These are phyloP conservation scores for Beta corolliflora DNA, from an alignment of 179 eudicot species.

Conservation along the genomic window DNA sequence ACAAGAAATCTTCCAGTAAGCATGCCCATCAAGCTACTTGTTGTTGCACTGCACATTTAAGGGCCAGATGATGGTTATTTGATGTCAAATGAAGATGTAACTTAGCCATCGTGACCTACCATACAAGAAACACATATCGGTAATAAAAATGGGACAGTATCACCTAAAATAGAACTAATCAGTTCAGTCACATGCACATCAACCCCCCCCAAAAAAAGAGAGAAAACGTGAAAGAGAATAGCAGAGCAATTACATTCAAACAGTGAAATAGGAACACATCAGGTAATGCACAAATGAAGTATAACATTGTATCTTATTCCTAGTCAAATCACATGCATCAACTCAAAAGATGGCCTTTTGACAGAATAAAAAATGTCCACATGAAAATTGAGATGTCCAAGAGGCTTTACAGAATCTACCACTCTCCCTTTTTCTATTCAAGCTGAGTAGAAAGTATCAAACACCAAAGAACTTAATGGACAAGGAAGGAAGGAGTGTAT, in stretches of 20 bases:
- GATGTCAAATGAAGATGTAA: constrained; percentile 20
- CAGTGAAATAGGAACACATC: not conserved
- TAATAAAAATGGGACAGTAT: not conserved
- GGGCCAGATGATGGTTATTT: not conserved
- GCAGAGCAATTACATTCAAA: not conserved
- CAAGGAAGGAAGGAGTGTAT: constrained; percentile 15
- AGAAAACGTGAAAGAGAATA: not conserved
- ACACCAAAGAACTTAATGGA: not conserved
- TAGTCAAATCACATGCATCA: constrained; percentile 1
- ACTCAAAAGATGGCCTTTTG: not conserved
- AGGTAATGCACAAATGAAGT: not conserved
- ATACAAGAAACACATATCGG: not conserved
- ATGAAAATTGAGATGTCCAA: not conserved
- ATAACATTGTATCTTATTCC: not conserved
- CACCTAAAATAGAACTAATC: not conserved
- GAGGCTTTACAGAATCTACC: not conserved
- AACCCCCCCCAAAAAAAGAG: not conserved
- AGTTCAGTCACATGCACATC: not conserved
- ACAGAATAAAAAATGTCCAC: not conserved
- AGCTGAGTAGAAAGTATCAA: not conserved
- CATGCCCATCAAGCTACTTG: constrained; percentile 66
- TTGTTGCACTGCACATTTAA: constrained; percentile 55
- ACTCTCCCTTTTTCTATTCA: not conserved
- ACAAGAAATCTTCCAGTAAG: constrained; percentile 88
- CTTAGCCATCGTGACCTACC: not conserved